These are phyloP conservation scores for Fusarium oligoseptatum DNA, from an alignment of 2,329 filamentous ascomycete species.

Conservation along the genomic window DNA sequence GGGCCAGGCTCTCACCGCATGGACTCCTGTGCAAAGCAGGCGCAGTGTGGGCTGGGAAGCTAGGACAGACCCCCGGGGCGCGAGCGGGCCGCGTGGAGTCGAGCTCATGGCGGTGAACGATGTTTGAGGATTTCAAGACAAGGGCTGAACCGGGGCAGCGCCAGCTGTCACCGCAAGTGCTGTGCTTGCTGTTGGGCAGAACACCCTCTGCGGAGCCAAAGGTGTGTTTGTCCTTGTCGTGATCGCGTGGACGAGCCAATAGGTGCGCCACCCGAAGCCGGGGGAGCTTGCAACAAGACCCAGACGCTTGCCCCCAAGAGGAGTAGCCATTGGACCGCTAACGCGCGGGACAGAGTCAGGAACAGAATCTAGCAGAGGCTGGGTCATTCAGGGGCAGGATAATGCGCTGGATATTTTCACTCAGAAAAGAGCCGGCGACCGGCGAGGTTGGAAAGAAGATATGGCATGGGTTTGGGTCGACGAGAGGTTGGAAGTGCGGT, in stretches of 20 bases:
- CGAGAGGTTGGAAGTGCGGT: slow-evolving; percentile 19
- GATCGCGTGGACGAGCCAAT: slow-evolving; percentile 40
- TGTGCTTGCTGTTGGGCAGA: slow-evolving; percentile 38
- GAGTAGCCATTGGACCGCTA: slow-evolving; percentile 43
- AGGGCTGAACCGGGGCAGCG: slow-evolving; percentile 32
- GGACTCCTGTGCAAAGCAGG: slow-evolving; percentile 24
- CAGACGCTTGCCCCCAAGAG: slow-evolving; percentile 36
- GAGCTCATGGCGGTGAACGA: slow-evolving; percentile 45
- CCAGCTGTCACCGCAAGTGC: slow-evolving; percentile 49
- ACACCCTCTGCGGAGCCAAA: slow-evolving; percentile 22
- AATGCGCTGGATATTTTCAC: background rate
- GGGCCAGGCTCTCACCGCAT: slow-evolving; percentile 39
- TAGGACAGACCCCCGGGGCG: slow-evolving; percentile 34
- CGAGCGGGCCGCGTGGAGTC: slow-evolving; percentile 46
- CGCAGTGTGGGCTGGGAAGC: slow-evolving; percentile 29
- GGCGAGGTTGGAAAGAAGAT: slow-evolving; percentile 28
- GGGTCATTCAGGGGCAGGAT: slow-evolving; percentile 27
- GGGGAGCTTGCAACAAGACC: slow-evolving; percentile 38
- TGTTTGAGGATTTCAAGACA: slow-evolving; percentile 35
- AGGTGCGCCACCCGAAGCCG: slow-evolving; percentile 40
- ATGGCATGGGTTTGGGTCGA: slow-evolving; percentile 10
- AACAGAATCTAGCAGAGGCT: slow-evolving; percentile 37
- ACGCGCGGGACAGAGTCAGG: slow-evolving; percentile 29
- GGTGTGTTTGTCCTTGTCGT: slow-evolving; percentile 23
- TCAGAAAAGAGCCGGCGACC: background rate